phyloP scores from a whole-genome alignment of 2,329 filamentous ascomycete genomes.

The Colletotrichum filicis region DNA sequence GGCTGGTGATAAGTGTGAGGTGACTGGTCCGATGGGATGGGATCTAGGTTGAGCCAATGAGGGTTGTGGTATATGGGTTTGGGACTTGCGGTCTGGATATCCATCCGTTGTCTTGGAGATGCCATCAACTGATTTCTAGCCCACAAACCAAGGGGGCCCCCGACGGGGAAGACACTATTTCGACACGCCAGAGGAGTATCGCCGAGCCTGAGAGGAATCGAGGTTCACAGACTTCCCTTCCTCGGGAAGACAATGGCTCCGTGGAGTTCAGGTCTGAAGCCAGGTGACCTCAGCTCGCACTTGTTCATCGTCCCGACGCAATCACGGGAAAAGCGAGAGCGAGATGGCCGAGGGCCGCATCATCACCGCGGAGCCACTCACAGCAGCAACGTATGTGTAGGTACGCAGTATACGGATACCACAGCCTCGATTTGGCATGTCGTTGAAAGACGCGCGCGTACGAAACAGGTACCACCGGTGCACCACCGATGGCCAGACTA shows the following conservation, averaged over 20 bases:
- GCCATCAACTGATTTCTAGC: not conserved
- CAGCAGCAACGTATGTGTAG: not conserved
- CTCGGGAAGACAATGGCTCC: not conserved
- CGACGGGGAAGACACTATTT: not conserved
- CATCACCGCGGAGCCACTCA: not conserved
- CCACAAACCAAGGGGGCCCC: not conserved
- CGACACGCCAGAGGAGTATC: not conserved
- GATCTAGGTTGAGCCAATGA: not conserved
- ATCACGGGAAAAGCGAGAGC: not conserved
- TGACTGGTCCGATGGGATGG: not conserved
- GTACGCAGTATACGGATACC: not conserved
- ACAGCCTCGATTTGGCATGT: constrained; percentile 17
- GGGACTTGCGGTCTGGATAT: not conserved
- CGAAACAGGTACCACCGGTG: not conserved
- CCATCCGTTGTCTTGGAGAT: not conserved
- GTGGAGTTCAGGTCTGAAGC: not conserved
- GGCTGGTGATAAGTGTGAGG: not conserved
- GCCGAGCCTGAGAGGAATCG: too few relatives aligned
- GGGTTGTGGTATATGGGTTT: not conserved
- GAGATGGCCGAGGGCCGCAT: not conserved
- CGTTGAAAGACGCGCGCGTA: not conserved
- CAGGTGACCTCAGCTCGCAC: not conserved
- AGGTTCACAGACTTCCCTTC: too few relatives aligned
- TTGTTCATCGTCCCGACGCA: not conserved
- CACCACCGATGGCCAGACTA: not conserved